Conservation (phyloP, 2,329 filamentous ascomycete species). For the Epichloe uncinata region DNA sequence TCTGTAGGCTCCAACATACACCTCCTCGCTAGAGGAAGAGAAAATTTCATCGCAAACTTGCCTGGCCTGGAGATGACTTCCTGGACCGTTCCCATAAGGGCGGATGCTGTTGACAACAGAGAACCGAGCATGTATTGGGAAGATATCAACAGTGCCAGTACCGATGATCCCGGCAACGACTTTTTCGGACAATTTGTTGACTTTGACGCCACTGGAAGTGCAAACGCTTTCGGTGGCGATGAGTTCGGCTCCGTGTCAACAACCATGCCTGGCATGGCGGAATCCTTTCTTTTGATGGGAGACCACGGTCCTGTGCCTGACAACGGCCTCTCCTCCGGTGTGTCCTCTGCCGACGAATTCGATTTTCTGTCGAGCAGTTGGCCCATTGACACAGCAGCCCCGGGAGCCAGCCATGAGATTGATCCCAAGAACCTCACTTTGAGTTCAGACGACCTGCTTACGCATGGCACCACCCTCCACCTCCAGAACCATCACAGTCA, state of each 20-base stretch:
- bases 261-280: slow-evolving; percentile 13
- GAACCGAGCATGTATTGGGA: slow-evolving; percentile 24
- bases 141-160: slow-evolving; percentile 17
- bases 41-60: neutral
- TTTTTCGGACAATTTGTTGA: slow-evolving; percentile 26
- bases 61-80: slow-evolving; percentile 18
- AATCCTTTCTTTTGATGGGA: slow-evolving; percentile 16
- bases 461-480: neutral
- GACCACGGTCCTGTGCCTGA: slow-evolving; percentile 9
- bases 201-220: slow-evolving; percentile 18
- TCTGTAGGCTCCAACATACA: neutral
- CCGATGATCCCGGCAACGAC: slow-evolving; percentile 18
- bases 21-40: too few species aligned
- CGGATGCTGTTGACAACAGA: slow-evolving; percentile 21
- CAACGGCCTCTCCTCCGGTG: slow-evolving; percentile 21
- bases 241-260: slow-evolving; percentile 10
- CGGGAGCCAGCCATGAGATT: slow-evolving; percentile 17
- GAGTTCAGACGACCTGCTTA: slow-evolving; percentile 2
- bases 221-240: slow-evolving; percentile 10
- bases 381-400: slow-evolving; percentile 14
- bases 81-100: slow-evolving; percentile 22
- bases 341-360: slow-evolving; percentile 23
- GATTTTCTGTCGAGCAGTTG: slow-evolving; percentile 24
- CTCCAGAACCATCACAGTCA: neutral
- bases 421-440: slow-evolving; percentile 17